phyloP scores from a whole-genome alignment of 257 asterid genomes.

The Apocynum venetum region DNA sequence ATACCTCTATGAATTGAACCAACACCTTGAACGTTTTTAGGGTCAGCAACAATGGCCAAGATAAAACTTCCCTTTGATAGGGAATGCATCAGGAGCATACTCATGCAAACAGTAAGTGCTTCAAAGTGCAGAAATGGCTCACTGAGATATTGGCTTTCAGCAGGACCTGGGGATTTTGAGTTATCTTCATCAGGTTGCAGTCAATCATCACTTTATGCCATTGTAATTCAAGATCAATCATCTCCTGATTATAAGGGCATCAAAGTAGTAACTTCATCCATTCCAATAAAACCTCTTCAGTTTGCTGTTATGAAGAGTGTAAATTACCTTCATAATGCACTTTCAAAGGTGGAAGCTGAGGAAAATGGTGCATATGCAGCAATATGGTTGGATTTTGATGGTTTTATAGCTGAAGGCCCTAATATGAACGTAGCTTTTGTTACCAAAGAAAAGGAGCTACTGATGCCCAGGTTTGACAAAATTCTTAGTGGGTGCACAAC shows the following conservation, averaged over 20 bases:
- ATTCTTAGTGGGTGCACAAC: constrained; percentile 89
- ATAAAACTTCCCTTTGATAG: constrained; percentile 64
- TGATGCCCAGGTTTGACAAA: constrained; percentile 74
- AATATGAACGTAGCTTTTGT: constrained; percentile 95
- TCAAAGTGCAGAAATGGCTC: constrained; percentile 76
- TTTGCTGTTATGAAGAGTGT: constrained; percentile 85
- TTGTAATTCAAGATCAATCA: constrained; percentile 59
- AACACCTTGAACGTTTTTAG: constrained; percentile 77
- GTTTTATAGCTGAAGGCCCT: constrained; percentile 85
- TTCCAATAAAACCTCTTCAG: constrained; percentile 69
- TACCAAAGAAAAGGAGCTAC: constrained; percentile 58
- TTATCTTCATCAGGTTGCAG: constrained; percentile 67
- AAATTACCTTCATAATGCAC: constrained; percentile 82
- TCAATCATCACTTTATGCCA: constrained; percentile 65
- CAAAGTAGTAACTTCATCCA: constrained; percentile 73
- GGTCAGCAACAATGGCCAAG: constrained; percentile 84
- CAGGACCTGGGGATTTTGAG: constrained; percentile 93
- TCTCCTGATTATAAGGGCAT: constrained; percentile 48
- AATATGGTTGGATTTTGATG: constrained; percentile 77
- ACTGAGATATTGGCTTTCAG: constrained; percentile 86
- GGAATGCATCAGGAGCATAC: constrained; percentile 61
- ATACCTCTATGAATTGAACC: constrained; percentile 79
- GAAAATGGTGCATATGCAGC: constrained; percentile 65
- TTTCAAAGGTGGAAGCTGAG: constrained; percentile 86
- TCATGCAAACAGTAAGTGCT: constrained; percentile 74